Percentiles rank a stretch among this genome's conserved stretches.
These are phyloP conservation scores for Papiliotrema flavescens DNA, from an alignment of 1,284 basidiomycete species.

Conservation along the genomic window DNA sequence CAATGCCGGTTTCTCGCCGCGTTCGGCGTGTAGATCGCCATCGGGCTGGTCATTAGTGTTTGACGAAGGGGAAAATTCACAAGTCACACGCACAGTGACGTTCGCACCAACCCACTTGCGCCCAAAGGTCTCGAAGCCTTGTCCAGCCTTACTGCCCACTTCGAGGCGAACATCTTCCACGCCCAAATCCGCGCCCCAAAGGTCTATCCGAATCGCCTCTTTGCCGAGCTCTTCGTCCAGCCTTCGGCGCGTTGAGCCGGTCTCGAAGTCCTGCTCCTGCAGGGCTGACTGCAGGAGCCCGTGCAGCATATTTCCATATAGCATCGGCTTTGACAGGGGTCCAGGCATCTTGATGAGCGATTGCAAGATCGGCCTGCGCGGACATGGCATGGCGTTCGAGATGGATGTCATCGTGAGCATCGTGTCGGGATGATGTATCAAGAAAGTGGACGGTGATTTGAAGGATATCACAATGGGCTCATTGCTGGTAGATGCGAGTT, in stretches of 20 bases:
- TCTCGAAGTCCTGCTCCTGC: conserved; percentile 33
- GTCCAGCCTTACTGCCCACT: conserved; percentile 35
- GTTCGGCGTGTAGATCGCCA: conserved; percentile 58
- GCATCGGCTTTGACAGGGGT: conserved; percentile 51
- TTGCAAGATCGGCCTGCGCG: conserved; percentile 74
- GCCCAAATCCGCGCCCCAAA: conserved; percentile 46
- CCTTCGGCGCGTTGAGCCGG: conserved; percentile 25
- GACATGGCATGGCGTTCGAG: conserved; percentile 73
- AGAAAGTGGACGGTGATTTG: conserved; percentile 39
- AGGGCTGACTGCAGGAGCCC: conserved; percentile 80
- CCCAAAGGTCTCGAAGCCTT: conserved; percentile 42
- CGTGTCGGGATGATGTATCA: conserved; percentile 85
- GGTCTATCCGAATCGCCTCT: conserved; percentile 38
- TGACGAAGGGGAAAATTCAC: neutral
- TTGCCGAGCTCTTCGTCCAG: conserved; percentile 36
- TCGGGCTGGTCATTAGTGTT: conserved; percentile 31
- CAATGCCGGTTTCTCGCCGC: conserved; percentile 26
- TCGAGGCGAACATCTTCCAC: conserved; percentile 43
- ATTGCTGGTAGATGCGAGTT: conserved; percentile 13
- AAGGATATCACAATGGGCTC: conserved; percentile 33
- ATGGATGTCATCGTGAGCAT: conserved; percentile 84
- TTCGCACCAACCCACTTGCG: conserved; percentile 37
- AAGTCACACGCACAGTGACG: conserved; percentile 20
- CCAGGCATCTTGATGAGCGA: conserved; percentile 57
- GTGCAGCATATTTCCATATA: conserved; percentile 89